Evolutionary conservation across 441 rosid genomes (phyloP).

Genomic region (Erodium texanum): DNA sequence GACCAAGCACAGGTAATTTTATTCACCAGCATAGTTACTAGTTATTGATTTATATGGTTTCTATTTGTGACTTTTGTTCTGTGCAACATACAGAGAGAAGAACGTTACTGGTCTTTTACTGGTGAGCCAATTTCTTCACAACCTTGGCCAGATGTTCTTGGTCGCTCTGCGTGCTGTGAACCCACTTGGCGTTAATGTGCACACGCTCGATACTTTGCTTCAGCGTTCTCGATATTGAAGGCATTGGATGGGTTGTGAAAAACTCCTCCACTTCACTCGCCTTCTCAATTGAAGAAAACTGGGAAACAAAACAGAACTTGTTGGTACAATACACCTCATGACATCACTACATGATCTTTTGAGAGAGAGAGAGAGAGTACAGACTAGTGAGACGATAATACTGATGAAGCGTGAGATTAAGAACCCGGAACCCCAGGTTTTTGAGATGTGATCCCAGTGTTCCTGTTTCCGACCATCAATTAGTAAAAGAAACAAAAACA

Average conservation of each 20-base stretch:
- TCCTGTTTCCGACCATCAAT: conserved; percentile 30
- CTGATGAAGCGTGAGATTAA: conserved; percentile 65
- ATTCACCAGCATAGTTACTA: too few relatives aligned
- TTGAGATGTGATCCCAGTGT: conserved; percentile 62
- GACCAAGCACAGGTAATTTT: too few relatives aligned
- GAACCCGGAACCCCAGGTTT: conserved; percentile 69
- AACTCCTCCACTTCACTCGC: conserved; percentile 73
- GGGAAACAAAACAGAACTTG: conserved; percentile 10
- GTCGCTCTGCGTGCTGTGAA: conserved; percentile 48
- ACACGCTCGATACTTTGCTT: conserved; percentile 87
- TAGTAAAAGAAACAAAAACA: background rate
- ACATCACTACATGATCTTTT: too few relatives aligned
- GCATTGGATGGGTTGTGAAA: conserved; percentile 49
- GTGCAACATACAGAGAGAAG: too few relatives aligned
- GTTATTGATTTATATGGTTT: too few relatives aligned
- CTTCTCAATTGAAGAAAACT: conserved; percentile 80
- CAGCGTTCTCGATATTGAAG: conserved; percentile 72
- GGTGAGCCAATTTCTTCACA: conserved; percentile 41
- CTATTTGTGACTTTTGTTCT: too few relatives aligned
- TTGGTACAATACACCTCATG: too few relatives aligned
- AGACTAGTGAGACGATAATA: conserved; percentile 69
- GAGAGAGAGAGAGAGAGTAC: conserved; percentile 13
- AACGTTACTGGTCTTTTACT: conserved; percentile 31
- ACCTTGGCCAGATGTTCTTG: conserved; percentile 45
- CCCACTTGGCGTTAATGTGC: conserved; percentile 74